Evolutionary conservation across 2,329 filamentous ascomycete genomes (phyloP), one percentile per base, ranked within the genome.

Genomic region (Hymenoscyphus linearis): DNA sequence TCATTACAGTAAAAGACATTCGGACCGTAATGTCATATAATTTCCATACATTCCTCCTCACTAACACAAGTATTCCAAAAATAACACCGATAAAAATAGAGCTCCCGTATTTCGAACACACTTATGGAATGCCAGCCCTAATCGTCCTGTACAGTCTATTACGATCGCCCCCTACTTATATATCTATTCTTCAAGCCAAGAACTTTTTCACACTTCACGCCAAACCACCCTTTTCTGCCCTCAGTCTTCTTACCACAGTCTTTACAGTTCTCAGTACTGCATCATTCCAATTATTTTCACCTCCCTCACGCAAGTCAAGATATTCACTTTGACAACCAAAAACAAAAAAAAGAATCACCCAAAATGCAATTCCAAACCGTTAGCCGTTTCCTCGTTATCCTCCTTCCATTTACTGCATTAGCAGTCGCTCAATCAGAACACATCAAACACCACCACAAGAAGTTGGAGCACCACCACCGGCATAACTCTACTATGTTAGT

Each of bases 121-220:
- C 54, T 34, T 56, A 44, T 26, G 54, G 54, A 56, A 56, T 56
- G 54, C n/a, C 34, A 56, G 54, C 34, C 54, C 4, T 26, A 50
- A 50, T 14, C 44, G 25, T 18, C 12, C 14, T 13, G 14, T 56
- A n/a, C 34, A 56, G 40, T 56, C 34, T 18, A 22, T 13, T 14
- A 12, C n/a, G 14, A 27, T 2, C 35, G n/a, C 9, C 12, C 31
- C 14, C 52, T 26, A 36, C 36, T 25, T 40, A 56, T 56, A 56
- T 14, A 14, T 13, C 34, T 18, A 14, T 12, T 25, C 35, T 44
- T 27, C 26, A 9, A 31, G 52, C 44, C 26, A 53, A 34, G 26
- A 53, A 31, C 25, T 16, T 31, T 16, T 14, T 31, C 25, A 53
- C 50, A 31, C 50, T 16, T 53, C 50, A 53, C 50, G 16, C 40